Evolutionary conservation across 2,329 filamentous ascomycete species (phyloP).

Genomic region (Trichophyton rubrum): DNA sequence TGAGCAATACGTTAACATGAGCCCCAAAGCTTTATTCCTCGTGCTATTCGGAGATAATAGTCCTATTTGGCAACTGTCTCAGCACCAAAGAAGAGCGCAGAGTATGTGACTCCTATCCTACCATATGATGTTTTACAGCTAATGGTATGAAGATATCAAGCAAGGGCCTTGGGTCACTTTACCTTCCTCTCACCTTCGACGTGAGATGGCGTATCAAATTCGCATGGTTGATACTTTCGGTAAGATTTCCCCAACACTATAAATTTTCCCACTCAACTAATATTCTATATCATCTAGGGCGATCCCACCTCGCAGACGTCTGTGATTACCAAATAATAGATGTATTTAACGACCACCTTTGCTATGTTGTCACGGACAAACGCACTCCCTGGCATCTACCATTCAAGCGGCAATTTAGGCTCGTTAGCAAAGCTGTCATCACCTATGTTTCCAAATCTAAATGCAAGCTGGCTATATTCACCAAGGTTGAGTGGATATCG

Average conservation of each 20-base stretch:
- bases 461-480: constrained; percentile 81
- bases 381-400: constrained; percentile 73
- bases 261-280: constrained; percentile 8
- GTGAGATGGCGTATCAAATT: constrained; percentile 72
- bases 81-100: constrained; percentile 67
- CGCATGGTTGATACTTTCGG: constrained; percentile 55
- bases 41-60: constrained; percentile 95
- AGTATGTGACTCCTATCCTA: constrained; percentile 23
- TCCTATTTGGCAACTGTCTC: constrained; percentile 81
- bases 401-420: constrained; percentile 61
- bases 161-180: constrained; percentile 72
- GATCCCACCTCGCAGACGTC: constrained; percentile 48
- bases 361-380: constrained; percentile 54
- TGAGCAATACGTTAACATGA: constrained; percentile 77
- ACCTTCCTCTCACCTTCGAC: constrained; percentile 57
- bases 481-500: constrained; percentile 74
- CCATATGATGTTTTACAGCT: constrained; percentile 6
- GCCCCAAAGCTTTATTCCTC: constrained; percentile 88
- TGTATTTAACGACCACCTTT: constrained; percentile 61
- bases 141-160: constrained; percentile 47
- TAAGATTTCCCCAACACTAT: constrained; percentile 20
- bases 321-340: constrained; percentile 81
- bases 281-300: constrained; percentile 23
- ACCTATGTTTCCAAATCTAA: constrained; percentile 85
- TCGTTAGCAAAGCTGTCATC: constrained; percentile 84